Conservation (phyloP, 148 eudicot genomes). For the Heliosperma pusillum region DNA sequence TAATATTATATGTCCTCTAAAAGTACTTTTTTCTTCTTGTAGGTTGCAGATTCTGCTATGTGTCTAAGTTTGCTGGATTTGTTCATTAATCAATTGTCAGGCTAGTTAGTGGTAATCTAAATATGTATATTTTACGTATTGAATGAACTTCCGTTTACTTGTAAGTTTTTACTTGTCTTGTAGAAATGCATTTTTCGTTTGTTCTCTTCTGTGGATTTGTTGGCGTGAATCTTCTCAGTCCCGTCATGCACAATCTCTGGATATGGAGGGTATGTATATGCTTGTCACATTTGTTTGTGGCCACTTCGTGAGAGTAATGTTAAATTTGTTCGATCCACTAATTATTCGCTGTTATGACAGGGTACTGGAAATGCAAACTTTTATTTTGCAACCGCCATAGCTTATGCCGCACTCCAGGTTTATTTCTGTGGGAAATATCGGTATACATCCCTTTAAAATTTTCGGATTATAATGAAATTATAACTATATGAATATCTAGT, state of each 20-base stretch:
- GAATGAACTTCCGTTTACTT: conserved; percentile 16
- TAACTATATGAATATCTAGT: no score
- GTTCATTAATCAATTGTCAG: conserved; percentile 79
- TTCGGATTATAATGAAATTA: no score
- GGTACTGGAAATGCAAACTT: conserved; percentile 99
- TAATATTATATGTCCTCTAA: neutral
- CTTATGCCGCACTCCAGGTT: conserved; percentile 90
- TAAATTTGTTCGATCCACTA: conserved; percentile 3
- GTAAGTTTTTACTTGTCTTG: conserved; percentile 16
- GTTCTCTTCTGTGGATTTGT: conserved; percentile 84
- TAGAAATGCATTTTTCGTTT: conserved; percentile 95
- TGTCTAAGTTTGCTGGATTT: conserved; percentile 68
- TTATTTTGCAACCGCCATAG: conserved; percentile 88
- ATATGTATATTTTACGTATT: neutral
- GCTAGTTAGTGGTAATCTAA: conserved; percentile 34
- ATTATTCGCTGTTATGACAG: conserved; percentile 36
- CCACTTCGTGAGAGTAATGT: neutral
- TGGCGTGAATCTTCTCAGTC: conserved; percentile 91
- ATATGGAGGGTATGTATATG: conserved; percentile 83
- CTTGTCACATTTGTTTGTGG: neutral
- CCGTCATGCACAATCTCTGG: conserved; percentile 98
- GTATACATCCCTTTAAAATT: no score
- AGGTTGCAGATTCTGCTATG: conserved; percentile 93
- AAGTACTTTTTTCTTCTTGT: conserved; percentile 11
- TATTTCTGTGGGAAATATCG: no score